These are phyloP conservation scores for Punctularia strigosozonata DNA, from an alignment of 768 basidiomycete genomes.

Conservation along the genomic window DNA sequence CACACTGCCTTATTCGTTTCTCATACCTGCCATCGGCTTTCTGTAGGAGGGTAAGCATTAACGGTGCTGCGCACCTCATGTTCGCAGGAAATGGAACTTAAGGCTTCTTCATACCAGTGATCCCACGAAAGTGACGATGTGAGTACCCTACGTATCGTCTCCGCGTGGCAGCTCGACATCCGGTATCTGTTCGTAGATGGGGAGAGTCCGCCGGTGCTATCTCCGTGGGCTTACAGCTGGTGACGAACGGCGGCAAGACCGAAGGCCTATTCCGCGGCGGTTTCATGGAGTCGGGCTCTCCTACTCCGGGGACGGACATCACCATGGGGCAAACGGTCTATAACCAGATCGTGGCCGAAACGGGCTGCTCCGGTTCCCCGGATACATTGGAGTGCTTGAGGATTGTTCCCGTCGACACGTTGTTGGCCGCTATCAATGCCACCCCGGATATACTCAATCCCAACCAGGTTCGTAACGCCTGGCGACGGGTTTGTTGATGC, in stretches of 20 bases:
- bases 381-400: constrained; percentile 37
- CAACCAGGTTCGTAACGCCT: constrained; percentile 15
- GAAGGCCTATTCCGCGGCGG: constrained; percentile 30
- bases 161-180: no score
- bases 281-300: constrained; percentile 33
- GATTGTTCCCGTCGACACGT: constrained; percentile 16
- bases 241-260: constrained; percentile 25
- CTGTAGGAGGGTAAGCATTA: no score
- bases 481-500: neutral
- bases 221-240: constrained; percentile 29
- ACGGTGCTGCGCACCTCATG: no score
- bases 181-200: no score
- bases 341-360: constrained; percentile 25
- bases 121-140: constrained; percentile 31
- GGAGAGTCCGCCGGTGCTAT: constrained; percentile 48
- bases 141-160: no score
- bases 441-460: constrained; percentile 20
- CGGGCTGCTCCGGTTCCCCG: constrained; percentile 20
- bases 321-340: constrained; percentile 24
- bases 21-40: no score
- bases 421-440: constrained; percentile 21
- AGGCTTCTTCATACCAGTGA: no score
- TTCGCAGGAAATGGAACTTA: no score
- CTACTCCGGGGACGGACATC: constrained; percentile 19
- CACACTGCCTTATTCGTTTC: no score